Base-by-base conservation (phyloP, 1,139 yeast genomes). In the Pichia kudriavzevii region DNA sequence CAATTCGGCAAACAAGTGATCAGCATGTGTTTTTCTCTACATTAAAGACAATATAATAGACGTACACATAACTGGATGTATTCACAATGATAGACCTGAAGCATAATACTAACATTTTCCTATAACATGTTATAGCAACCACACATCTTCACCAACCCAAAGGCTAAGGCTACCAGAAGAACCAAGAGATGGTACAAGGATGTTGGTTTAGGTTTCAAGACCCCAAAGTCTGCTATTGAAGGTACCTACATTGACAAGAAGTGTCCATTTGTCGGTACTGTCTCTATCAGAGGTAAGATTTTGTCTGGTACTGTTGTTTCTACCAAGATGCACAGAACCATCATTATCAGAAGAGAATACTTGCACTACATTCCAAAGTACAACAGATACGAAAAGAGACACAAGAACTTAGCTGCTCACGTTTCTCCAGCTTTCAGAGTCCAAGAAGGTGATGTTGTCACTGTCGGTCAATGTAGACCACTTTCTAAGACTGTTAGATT, bases 331-430 rank as follows among this genome's bases (percentile, higher is more conserved):
- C 98, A 91, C 94, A 93, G 99, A 80, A 93, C 99, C 64, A 82
- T 93, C 73, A 82, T 93, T 69, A 82, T 93, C 76, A 88, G 98
- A 82, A 91, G 99, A 78, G 98, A 91, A 67, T 93, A 93, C 93
- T 85, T 93, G 70, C 99, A 93, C 78, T 93, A 85, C 75, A 82
- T 91, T 69, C 95, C 97, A 71, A 91, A 93, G 83, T 91, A 91
- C 79, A 91, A 88, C 94, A 88, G 99, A 83, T 91, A 87, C 82
- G 99, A 91, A 79, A 91, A 91, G 85, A 88, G 99, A 79, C 99
- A 91, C 85, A 93, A 91, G 93, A 93, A 91, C 80, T 79, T 93
- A 54, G 94, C 99, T 67, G 98, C 96, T 61, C 99, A 91, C 78
- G 85, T 93, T 63, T 88, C 97, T 53, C 99, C 99, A 72, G 98